Base-by-base conservation (phyloP, 768 basidiomycete genomes). In the Mycena galopus region DNA sequence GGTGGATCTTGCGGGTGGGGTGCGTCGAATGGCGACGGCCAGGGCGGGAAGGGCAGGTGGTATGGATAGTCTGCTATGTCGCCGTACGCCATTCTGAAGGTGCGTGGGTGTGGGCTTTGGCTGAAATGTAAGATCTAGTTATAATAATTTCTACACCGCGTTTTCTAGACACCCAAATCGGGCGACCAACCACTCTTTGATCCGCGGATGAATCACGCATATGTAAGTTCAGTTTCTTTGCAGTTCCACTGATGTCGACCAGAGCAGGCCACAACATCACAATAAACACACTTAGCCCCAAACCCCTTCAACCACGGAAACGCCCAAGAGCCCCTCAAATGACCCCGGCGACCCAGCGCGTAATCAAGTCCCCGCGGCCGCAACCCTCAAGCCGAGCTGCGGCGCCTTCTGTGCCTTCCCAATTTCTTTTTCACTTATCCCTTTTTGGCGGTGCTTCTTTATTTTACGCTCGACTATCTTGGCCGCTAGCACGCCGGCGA, bases 331-430 rank as follows among this genome's bases (percentile, higher is more conserved):
- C 57, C 37, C 5, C 25, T 14, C 44, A 59, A 60, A 35, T 21
- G 59, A 47, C 42, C 44, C 55, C 68, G 68, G 60, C 53, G 16
- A 56, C 61, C 42, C 60, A 42, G n/a, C 39, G 53, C 62, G 69
- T 70, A 70, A 70, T 70, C 69, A 70, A 64, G 32, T 70, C 69
- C n/a, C 68, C 68, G 68, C 33, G 14, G 27, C 12, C 19, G 35
- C 33, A n/a, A 30, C 1, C 65, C 19, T 42, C 57, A 33, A 50
- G n/a, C 67, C 67, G 67, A 68, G 67, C 32, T 29, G 67, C 64
- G 67, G 47, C 58, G 67, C 50, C 29, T 57, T 57, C 56, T 67
- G 67, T 66, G 55, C 56, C 65, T 68, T 51, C 67, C 58, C 47
- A 61, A 60, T 35, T 50, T 32, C 39, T 30, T 50, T 35, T 44